phyloP scores from a whole-genome alignment of 2,329 filamentous ascomycete species.

The Venturia asperata region DNA sequence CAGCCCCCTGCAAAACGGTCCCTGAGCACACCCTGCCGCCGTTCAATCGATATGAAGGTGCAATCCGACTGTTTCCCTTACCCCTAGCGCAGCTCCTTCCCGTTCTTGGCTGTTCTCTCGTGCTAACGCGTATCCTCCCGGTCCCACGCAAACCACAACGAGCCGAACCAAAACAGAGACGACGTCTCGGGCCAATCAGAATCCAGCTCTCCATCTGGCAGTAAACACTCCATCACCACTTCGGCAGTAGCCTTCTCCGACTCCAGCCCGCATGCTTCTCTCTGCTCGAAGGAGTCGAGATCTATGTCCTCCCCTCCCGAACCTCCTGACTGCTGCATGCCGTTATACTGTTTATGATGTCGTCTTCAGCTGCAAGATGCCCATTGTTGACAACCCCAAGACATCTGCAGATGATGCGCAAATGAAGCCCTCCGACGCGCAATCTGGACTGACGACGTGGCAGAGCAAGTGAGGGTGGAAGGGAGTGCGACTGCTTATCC shows the following conservation, averaged over 20 bases:
- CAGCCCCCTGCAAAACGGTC: neutral
- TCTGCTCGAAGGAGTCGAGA: neutral
- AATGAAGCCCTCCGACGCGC: neutral
- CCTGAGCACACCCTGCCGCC: slow-evolving; percentile 3
- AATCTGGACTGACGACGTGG: slow-evolving; percentile 3
- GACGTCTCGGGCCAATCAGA: neutral
- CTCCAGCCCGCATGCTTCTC: neutral
- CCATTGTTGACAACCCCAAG: neutral
- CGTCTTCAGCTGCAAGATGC: neutral
- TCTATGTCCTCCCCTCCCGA: neutral
- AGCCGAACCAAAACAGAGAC: neutral
- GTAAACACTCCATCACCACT: neutral
- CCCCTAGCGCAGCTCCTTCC: neutral
- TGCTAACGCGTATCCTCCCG: slow-evolving; percentile 7
- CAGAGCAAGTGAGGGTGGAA: neutral
- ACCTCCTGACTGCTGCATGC: neutral
- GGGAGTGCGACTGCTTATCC: neutral
- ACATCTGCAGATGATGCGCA: neutral
- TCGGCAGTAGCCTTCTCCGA: neutral
- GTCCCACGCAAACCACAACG: neutral
- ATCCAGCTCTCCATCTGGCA: neutral
- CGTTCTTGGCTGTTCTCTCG: neutral
- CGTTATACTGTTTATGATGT: neutral
- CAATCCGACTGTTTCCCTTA: neutral
- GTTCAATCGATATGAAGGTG: slow-evolving; percentile 7